phyloP scores from a whole-genome alignment of 257 asterid species.

The Rauvolfia tetraphylla region DNA sequence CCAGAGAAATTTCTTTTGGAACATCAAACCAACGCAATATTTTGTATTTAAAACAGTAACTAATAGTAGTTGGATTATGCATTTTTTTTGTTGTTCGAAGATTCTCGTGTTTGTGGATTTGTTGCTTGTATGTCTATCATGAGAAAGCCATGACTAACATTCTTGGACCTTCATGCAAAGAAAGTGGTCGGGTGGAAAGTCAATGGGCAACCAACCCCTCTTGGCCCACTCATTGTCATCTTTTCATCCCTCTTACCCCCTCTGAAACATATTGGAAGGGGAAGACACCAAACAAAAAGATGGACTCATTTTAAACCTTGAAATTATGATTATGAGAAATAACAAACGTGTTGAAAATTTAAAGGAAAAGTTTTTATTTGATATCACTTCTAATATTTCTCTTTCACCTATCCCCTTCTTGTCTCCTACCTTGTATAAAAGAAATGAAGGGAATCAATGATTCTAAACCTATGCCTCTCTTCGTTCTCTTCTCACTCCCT shows the following conservation, averaged over 20 bases:
- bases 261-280: not conserved
- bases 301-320: not conserved
- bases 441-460: not conserved
- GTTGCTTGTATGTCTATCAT: not conserved
- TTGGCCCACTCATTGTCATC: not conserved
- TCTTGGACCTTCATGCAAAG: not conserved
- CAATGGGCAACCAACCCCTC: not conserved
- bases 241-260: not conserved
- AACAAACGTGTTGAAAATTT: not conserved
- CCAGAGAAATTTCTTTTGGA: not conserved
- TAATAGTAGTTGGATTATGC: not conserved
- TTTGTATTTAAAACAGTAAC: not conserved
- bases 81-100: not conserved
- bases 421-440: not conserved
- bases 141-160: not conserved
- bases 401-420: too few species aligned
- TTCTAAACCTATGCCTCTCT: not conserved
- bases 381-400: not conserved
- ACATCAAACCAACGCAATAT: not conserved
- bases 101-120: not conserved
- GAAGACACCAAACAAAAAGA: not conserved
- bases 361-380: not conserved
- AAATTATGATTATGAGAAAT: not conserved
- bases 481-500: not conserved
- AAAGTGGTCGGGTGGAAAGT: not conserved